Percentiles rank a stretch among this genome's conserved stretches.
Evolutionary conservation across 768 basidiomycete genomes (phyloP).

Genomic region (Lepiota venenata): DNA sequence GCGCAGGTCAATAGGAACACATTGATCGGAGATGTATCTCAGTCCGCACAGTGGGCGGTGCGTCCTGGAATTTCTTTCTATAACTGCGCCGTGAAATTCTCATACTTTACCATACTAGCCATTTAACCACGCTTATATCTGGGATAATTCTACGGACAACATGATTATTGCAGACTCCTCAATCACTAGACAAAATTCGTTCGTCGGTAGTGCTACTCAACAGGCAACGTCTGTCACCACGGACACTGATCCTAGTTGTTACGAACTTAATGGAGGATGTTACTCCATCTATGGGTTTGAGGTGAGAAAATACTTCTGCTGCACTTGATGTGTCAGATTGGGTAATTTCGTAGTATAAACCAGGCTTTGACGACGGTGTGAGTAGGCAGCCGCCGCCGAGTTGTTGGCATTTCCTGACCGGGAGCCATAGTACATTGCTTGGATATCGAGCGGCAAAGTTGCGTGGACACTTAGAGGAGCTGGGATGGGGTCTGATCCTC

Average conservation of each 20-base stretch:
- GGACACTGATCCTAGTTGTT: constrained; percentile 64
- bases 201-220: constrained; percentile 67
- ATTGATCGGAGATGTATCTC: constrained; percentile 64
- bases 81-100: neutral
- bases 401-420: neutral
- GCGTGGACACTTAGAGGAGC: constrained; percentile 75
- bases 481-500: constrained; percentile 61
- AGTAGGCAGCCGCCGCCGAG: constrained; percentile 18
- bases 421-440: constrained; percentile 69
- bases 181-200: constrained; percentile 58
- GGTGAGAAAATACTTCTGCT: constrained; percentile 25
- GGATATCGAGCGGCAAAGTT: constrained; percentile 66
- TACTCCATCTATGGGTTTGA: constrained; percentile 82
- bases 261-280: constrained; percentile 55
- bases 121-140: constrained; percentile 69
- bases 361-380: constrained; percentile 64
- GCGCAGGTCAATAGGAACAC: constrained; percentile 43
- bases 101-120: constrained; percentile 41
- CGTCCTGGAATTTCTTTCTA: constrained; percentile 23
- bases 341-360: constrained; percentile 31
- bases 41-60: constrained; percentile 82
- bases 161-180: constrained; percentile 52
- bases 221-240: constrained; percentile 78
- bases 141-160: constrained; percentile 61
- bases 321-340: neutral